Conservation (phyloP, 2,329 filamentous ascomycete species). For the Trichophyton mentagrophytes region DNA sequence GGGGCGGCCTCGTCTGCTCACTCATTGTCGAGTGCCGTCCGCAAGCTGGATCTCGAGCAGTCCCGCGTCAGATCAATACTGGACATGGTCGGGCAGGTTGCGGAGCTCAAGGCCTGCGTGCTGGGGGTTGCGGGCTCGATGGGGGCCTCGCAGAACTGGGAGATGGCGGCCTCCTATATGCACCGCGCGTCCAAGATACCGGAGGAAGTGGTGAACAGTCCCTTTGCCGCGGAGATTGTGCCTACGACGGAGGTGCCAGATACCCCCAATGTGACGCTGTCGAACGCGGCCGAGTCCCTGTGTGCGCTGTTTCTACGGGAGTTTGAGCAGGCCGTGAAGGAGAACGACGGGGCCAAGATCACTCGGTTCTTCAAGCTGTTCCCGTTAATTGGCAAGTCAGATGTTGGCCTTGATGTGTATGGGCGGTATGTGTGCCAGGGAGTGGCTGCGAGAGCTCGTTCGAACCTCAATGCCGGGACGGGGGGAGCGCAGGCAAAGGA, state of each 20-base stretch:
- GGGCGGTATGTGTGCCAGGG: constrained; percentile 93
- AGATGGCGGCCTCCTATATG: constrained; percentile 84
- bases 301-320: constrained; percentile 85
- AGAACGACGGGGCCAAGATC: constrained; percentile 77
- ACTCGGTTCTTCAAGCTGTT: constrained; percentile 98
- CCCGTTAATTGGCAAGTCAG: constrained; percentile 76
- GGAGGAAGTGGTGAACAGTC: constrained; percentile 62
- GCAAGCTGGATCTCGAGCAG: constrained; percentile 80
- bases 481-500: constrained; percentile 53
- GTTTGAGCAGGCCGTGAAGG: constrained; percentile 81
- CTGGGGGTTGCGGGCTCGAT: constrained; percentile 90
- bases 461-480: constrained; percentile 59
- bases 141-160: constrained; percentile 97
- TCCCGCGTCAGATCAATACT: constrained; percentile 80
- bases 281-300: constrained; percentile 75
- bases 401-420: constrained; percentile 87
- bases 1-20: constrained; percentile 73
- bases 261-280: constrained; percentile 71
- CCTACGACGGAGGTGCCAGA: constrained; percentile 94
- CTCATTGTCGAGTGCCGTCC: constrained; percentile 75
- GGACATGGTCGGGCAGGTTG: constrained; percentile 86
- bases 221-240: constrained; percentile 83
- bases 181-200: constrained; percentile 72
- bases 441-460: constrained; percentile 70
- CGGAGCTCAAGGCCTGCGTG: constrained; percentile 91